phyloP scores from a whole-genome alignment of 176 grass and related monocot genomes.

The Zoysia pacifica region DNA sequence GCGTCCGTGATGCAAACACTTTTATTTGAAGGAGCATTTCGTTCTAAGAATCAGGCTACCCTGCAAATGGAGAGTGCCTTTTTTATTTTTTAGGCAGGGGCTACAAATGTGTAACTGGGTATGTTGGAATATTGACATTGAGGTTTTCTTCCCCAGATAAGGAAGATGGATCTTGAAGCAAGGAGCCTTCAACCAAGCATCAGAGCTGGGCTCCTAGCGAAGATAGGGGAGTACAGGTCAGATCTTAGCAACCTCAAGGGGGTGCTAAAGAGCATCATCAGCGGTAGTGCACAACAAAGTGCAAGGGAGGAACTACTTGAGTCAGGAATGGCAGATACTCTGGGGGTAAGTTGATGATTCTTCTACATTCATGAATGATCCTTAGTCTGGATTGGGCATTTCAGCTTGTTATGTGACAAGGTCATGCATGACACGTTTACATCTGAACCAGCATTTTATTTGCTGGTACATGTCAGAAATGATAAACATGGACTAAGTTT shows the following conservation, averaged over 20 bases:
- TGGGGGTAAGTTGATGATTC: conserved; percentile 53
- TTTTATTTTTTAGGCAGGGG: neutral
- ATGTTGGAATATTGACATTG: conserved; percentile 5
- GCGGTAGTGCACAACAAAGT: conserved; percentile 50
- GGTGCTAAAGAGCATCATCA: conserved; percentile 67
- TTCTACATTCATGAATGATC: conserved; percentile 13
- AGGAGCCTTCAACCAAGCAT: conserved; percentile 87
- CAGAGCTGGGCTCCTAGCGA: conserved; percentile 75
- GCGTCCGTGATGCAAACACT: neutral
- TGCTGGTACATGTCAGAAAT: neutral
- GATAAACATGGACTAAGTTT: neutral
- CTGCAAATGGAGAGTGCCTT: neutral
- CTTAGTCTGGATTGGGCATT: neutral
- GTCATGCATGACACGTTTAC: neutral
- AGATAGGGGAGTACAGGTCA: conserved; percentile 92
- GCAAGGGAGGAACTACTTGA: conserved; percentile 82
- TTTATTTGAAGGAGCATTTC: neutral
- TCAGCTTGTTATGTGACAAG: neutral
- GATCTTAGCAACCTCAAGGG: conserved; percentile 93
- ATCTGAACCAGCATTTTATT: conserved; percentile 10
- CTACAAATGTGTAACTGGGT: neutral
- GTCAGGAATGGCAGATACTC: conserved; percentile 76
- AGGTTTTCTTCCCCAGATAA: conserved; percentile 55
- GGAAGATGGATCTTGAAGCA: conserved; percentile 97
- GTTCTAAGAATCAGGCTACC: neutral